Percentiles rank a stretch among this genome's conserved stretches.
Evolutionary conservation across 2,329 filamentous ascomycete species (phyloP).

Genomic region (Alternaria burnsii): DNA sequence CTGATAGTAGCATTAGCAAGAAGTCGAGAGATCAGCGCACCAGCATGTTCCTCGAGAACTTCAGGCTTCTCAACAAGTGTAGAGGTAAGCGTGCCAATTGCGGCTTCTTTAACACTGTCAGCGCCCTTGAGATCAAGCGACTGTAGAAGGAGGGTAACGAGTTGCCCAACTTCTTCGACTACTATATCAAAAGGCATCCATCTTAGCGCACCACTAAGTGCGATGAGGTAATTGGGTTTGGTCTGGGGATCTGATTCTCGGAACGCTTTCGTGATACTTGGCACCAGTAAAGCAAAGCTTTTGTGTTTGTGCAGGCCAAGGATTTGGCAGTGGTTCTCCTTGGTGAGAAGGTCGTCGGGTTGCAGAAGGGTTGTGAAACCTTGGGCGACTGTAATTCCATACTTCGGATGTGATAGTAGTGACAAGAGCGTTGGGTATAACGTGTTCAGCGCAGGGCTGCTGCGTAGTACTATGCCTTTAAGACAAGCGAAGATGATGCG

Average conservation of each 20-base stretch:
- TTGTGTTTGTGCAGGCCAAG: constrained; percentile 71
- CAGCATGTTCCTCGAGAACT: constrained; percentile 63
- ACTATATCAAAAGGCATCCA: constrained; percentile 68
- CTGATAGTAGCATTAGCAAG: constrained; percentile 54
- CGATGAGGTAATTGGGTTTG: constrained; percentile 70
- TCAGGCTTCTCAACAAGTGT: constrained; percentile 66
- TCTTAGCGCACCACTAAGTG: constrained; percentile 68
- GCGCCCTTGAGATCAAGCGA: constrained; percentile 65
- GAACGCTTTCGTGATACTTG: constrained; percentile 64
- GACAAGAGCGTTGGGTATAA: constrained; percentile 58
- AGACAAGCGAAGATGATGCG: constrained; percentile 67
- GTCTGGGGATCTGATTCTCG: constrained; percentile 53
- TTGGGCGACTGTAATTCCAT: constrained; percentile 62
- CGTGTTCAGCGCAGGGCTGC: constrained; percentile 56
- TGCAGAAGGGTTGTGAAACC: constrained; percentile 68
- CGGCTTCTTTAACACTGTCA: constrained; percentile 66
- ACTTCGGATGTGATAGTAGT: constrained; percentile 58
- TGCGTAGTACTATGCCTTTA: constrained; percentile 67
- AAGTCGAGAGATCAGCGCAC: constrained; percentile 65
- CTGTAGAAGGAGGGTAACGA: constrained; percentile 69
- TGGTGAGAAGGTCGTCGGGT: constrained; percentile 67
- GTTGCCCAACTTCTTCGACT: constrained; percentile 64
- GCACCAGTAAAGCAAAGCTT: constrained; percentile 67
- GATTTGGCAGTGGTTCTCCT: constrained; percentile 68
- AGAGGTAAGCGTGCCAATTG: constrained; percentile 66